These are phyloP conservation scores for Wallacemonas collosoma DNA, from an alignment of 208 protist genomes.

Conservation along the genomic window DNA sequence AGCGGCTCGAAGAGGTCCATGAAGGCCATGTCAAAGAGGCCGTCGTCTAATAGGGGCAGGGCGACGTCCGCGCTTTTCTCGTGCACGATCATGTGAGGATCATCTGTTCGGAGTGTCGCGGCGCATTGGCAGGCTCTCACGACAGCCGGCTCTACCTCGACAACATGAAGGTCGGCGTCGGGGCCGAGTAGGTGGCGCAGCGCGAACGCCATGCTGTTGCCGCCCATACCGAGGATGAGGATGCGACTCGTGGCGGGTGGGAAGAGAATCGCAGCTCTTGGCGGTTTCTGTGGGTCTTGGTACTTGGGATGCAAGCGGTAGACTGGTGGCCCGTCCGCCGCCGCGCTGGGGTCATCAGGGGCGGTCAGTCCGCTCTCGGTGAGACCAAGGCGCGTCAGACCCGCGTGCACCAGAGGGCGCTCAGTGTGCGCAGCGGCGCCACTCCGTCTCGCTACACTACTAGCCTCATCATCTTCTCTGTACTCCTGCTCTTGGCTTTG, in stretches of 20 bases:
- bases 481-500: background rate
- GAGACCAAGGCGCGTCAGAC: background rate
- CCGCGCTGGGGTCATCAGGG: too few relatives aligned
- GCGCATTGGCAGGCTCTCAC: conserved; percentile 42
- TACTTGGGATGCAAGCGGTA: background rate
- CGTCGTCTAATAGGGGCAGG: conserved; percentile 13
- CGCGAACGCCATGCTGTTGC: conserved; percentile 77
- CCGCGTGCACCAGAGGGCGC: background rate
- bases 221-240: conserved; percentile 79
- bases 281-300: too few relatives aligned
- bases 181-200: conserved; percentile 56
- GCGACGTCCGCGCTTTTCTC: conserved; percentile 30
- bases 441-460: background rate
- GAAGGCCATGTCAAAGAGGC: conserved; percentile 58
- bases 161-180: conserved; percentile 46
- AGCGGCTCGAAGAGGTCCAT: conserved; percentile 85
- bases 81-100: conserved; percentile 48
- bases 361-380: background rate
- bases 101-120: conserved; percentile 30
- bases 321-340: background rate
- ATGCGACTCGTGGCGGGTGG: conserved; percentile 33
- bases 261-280: conserved; percentile 12
- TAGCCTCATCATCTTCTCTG: background rate
- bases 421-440: background rate
- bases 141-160: conserved; percentile 74